Conservation (phyloP, 306 rosid genomes). For the Acacia acuminata region DNA sequence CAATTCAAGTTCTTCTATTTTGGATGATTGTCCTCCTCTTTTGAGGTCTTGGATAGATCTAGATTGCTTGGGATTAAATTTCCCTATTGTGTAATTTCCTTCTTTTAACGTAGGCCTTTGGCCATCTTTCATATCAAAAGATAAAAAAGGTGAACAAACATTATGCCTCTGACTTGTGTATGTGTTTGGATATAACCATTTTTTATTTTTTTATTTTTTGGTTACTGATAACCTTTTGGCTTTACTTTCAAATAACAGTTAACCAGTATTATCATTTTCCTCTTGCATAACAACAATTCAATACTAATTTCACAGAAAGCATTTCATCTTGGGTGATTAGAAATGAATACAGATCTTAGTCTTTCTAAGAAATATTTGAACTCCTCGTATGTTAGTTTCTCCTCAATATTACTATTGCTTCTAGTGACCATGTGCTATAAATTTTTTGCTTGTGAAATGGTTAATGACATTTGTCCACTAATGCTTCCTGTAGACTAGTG, state of each 20-base stretch:
- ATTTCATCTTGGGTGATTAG: not conserved
- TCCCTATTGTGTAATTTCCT: no score
- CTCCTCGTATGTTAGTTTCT: constrained; percentile 7
- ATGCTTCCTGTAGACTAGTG: constrained; percentile 73
- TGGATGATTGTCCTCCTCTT: no score
- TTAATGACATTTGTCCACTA: not conserved
- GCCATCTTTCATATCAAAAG: no score
- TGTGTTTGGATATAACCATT: not conserved
- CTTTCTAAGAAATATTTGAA: constrained; percentile 18
- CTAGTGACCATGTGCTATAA: constrained; percentile 1
- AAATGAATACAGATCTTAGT: not conserved
- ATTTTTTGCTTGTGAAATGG: not conserved
- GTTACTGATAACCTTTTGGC: not conserved
- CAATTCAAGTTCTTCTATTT: no score
- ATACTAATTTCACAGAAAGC: not conserved
- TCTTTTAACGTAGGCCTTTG: no score
- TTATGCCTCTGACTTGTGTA: constrained; percentile 21
- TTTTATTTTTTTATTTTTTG: not conserved
- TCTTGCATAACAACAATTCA: not conserved
- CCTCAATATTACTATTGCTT: constrained; percentile 24
- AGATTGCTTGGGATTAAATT: no score
- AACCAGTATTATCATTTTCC: not conserved
- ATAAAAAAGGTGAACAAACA: constrained; percentile 70
- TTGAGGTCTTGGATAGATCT: no score
- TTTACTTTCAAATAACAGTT: not conserved